Base-by-base conservation (phyloP, 2,329 filamentous ascomycete species). In the Aplosporella prunicola region DNA sequence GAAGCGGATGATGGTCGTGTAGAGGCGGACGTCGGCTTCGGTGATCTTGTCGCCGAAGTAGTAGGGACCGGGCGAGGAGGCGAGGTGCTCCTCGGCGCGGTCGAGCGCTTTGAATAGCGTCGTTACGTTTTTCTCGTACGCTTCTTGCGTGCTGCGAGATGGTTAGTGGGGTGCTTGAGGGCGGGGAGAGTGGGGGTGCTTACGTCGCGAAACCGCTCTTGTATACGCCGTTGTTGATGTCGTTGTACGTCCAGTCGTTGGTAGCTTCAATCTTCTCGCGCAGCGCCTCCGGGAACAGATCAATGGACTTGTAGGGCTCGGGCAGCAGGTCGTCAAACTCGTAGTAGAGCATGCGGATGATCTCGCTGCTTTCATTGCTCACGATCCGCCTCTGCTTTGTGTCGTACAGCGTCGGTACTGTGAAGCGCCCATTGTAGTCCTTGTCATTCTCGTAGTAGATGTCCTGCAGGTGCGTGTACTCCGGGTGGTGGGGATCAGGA, bases 341-440 rank as follows among this genome's bases (percentile, higher is more conserved):
- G 27, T 71, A 72, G 55, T 83, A 83, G 44, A 95, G 68, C 83
- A 94, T 93, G 55, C 88, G 79, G 57, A 94, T 78, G 56, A 95
- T 94, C 65, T 95, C 88, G 47, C 80, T 79, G 60, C 82, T 86
- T 71, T 94, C 88, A 49, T 95, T 95, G 73, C 73, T 91, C 44
- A 94, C 87, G 52, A 94, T 93, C 22, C 67, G 74, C 51, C 78
- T 72, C 35, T 67, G 63, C 64, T 81, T 78, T 63, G 76, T 85
- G 62, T 93, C 85, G 64, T 82, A 93, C 39, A 95, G 69, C 3
- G 85, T 81, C 0, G 88, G 88, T 11, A 95, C 88, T 0, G 88
- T 94, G 59, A 88, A 93, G 9, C 88, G 75, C 1, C 82, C 87
- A 2, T 66, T 57, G 52, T 89, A 95, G 39, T 81, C 65, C 1